Evolutionary conservation across 208 protist species (phyloP).

Genomic region (Wallacemonas collosoma): DNA sequence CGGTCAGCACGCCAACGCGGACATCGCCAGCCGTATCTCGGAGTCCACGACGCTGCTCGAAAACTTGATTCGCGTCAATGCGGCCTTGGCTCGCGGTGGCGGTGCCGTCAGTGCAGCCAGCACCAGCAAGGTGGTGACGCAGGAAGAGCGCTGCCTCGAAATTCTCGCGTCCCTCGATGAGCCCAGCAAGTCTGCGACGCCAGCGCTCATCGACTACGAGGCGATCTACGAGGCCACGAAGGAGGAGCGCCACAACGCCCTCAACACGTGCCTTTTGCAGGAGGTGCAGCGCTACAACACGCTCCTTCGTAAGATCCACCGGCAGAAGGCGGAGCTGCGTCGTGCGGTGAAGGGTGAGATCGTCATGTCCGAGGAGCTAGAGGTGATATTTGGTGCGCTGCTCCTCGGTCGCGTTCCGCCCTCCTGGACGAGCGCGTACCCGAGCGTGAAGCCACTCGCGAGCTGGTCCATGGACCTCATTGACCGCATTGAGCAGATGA

Average conservation of each 20-base stretch:
- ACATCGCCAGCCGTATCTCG: slow-evolving; percentile 96
- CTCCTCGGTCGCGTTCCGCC: slow-evolving; percentile 92
- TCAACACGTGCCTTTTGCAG: slow-evolving; percentile 97
- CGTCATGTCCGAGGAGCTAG: slow-evolving; percentile 97
- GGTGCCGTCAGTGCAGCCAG: slow-evolving; percentile 35
- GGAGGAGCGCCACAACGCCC: slow-evolving; percentile 86
- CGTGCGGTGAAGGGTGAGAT: slow-evolving; percentile 97
- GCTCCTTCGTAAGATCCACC: slow-evolving; percentile 92
- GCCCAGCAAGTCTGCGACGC: slow-evolving; percentile 80
- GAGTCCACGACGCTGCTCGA: slow-evolving; percentile 93
- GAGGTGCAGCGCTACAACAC: slow-evolving; percentile 98
- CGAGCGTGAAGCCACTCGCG: slow-evolving; percentile 96
- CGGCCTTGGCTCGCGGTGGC: slow-evolving; percentile 72
- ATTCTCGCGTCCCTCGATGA: slow-evolving; percentile 88
- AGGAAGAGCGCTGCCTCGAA: slow-evolving; percentile 87
- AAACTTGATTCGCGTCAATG: slow-evolving; percentile 92
- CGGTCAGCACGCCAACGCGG: slow-evolving; percentile 98
- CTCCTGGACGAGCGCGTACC: slow-evolving; percentile 96
- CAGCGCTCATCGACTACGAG: slow-evolving; percentile 89
- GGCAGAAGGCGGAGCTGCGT: slow-evolving; percentile 91
- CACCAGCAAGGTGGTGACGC: slow-evolving; percentile 43
- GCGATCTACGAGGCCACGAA: slow-evolving; percentile 91
- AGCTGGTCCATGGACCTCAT: slow-evolving; percentile 97
- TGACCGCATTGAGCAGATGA: slow-evolving; percentile 93
- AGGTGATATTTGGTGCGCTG: slow-evolving; percentile 93